Conservation (phyloP, 768 basidiomycete species). For the Tulasnella sp. region DNA sequence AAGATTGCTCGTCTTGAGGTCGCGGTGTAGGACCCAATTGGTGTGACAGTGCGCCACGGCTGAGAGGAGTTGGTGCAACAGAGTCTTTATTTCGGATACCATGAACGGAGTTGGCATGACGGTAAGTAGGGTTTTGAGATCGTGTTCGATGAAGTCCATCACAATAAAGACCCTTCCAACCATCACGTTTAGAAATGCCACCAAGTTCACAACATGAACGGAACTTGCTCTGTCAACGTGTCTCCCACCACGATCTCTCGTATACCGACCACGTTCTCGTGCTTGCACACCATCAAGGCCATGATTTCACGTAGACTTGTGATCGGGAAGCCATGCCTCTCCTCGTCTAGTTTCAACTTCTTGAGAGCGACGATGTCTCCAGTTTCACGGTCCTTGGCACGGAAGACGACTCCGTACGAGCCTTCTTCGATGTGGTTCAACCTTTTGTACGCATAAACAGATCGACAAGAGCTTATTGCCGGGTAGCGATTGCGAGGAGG, state of each 20-base stretch:
- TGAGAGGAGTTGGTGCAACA: constrained; percentile 85
- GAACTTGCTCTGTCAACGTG: constrained; percentile 93
- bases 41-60: constrained; percentile 90
- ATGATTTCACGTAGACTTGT: constrained; percentile 91
- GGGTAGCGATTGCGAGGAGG: constrained; percentile 72
- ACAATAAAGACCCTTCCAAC: constrained; percentile 84
- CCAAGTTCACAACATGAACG: neutral
- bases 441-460: constrained; percentile 86
- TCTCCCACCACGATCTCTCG: constrained; percentile 97
- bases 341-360: constrained; percentile 95
- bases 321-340: constrained; percentile 97
- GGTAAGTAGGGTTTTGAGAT: constrained; percentile 89
- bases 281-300: constrained; percentile 87
- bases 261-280: constrained; percentile 95
- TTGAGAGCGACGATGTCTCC: constrained; percentile 95
- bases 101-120: constrained; percentile 95
- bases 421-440: constrained; percentile 99
- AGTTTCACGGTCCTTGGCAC: constrained; percentile 89
- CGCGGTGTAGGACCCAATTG: constrained; percentile 96
- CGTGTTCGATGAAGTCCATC: constrained; percentile 99
- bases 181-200: neutral
- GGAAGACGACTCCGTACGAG: constrained; percentile 92
- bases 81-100: constrained; percentile 95
- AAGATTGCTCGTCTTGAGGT: constrained; percentile 93
- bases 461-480: constrained; percentile 71